Base-by-base conservation (phyloP, 1,284 basidiomycete species). In the Ustilago xerochloae region DNA sequence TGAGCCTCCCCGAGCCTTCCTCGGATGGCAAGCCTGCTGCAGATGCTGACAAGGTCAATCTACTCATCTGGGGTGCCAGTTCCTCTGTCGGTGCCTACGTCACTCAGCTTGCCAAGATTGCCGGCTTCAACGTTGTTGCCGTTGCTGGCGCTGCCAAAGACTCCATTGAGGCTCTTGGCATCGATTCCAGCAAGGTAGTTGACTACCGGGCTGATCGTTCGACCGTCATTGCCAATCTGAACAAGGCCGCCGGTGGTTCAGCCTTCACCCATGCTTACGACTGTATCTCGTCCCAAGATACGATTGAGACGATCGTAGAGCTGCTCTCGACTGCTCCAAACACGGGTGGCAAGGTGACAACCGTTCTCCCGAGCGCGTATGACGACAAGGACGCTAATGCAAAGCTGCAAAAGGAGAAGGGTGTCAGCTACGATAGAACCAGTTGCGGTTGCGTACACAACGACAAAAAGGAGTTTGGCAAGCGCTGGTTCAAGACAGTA, bases 61-160 rank as follows among this genome's bases (percentile, higher is more conserved):
- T 85, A 26, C 65, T 85, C 29, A 66, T 85, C 20, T 84, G 81
- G 63, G 85, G 85, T 16, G 85, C 83, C 0, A 73, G 78, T 24
- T 80, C 82, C 0, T 81, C 80, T 9, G 84, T 85, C 20, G 85
- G 85, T 4, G 71, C 74, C 9, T 85, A 80, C 59, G 84, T 78
- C 3, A 75, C 78, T 13, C 85, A 86, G 68, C 78, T 86, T 7
- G 81, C 83, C 41, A 84, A 74, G 53, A 72, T 69, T 13, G 64
- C 80, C 0, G 81, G 81, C 10, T 74, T 77, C 59, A 61, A 74
- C 26, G 78, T 85, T n/a, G 74, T 85, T 24, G 85, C 78, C 9
- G 77, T 85, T 6, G 83, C 65, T 6, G 65, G 65, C 43, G 58
- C 65, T 13, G 65, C 65, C 9, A 49, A 48, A 6, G 59, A 62